Base-by-base conservation (phyloP, 495 filamentous ascomycete genomes). In the Penicillium ucsense region DNA sequence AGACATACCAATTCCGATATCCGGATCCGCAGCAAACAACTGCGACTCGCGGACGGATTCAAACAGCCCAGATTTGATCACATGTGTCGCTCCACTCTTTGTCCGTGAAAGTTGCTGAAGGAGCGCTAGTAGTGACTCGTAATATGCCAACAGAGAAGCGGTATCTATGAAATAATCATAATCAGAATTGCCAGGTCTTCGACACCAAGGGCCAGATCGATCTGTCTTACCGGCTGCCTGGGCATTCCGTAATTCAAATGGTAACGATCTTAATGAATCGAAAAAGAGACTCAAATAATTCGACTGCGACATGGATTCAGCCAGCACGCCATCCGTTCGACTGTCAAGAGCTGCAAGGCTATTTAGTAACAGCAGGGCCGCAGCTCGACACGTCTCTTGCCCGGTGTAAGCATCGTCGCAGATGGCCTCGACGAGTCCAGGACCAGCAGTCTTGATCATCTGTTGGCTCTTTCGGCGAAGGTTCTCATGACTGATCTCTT, bases 321-420 rank as follows among this genome's bases (percentile, higher is more conserved):
- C 76, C 40, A 96, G 72, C 50, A 84, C 78, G 6, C 82, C 82
- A 28, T 80, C 74, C 48, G 85, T 79, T 33, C 77, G 69, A 41
- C 75, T 75, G 47, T 81, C 84, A 31, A 91, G 64, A 9, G 77
- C 71, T 35, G 83, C 78, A 4, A 95, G 71, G 11, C 88, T 69
- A 27, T 84, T 82, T 30, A 88, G 68, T 27, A 96, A 68, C 30
- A 95, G 75, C 33, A 95, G 72, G 32, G 92, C 87, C 4, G 90
- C 81, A 10, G 90, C 82, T 47, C 90, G 83, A 58, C 87, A 92
- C 27, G 74, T 75, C 20, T 84, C 79, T 60, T 90, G 84, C 11
- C 88, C 88, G 49, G 81, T 81, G 62, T 89, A 88, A 44, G 89
- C 92, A 72, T 99, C 92, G 62, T 97, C 91, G 60, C 89, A 96